Percentiles rank a stretch among this genome's conserved stretches.
phyloP scores from a whole-genome alignment of 306 rosid species.

The Purshia tridentata region DNA sequence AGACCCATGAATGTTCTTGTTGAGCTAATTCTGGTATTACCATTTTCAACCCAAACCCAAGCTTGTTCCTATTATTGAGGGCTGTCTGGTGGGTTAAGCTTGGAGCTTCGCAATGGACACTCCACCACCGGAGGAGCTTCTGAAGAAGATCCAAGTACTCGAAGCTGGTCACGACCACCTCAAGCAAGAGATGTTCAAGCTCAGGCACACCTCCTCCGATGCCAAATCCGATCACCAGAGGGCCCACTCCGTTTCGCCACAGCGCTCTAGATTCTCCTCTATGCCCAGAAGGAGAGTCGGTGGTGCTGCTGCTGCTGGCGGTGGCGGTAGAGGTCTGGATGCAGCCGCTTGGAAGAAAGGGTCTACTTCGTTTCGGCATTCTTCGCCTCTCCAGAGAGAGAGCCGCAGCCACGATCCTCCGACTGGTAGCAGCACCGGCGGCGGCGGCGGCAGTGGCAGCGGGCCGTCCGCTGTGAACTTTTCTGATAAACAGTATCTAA shows the following conservation, averaged over 20 bases:
- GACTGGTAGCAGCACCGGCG: slow-evolving; percentile 14
- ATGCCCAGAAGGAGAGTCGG: slow-evolving; percentile 33
- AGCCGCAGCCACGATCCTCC: slow-evolving; percentile 56
- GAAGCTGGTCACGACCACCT: slow-evolving; percentile 89
- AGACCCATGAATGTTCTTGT: slow-evolving; percentile 22
- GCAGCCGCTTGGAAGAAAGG: slow-evolving; percentile 51
- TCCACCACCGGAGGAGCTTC: slow-evolving; percentile 67
- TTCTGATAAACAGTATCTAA: slow-evolving; percentile 67
- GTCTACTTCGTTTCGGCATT: slow-evolving; percentile 67
- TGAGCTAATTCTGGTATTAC: neutral
- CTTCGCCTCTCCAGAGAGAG: slow-evolving; percentile 90
- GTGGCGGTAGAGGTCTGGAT: slow-evolving; percentile 5
- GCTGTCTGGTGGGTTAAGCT: neutral
- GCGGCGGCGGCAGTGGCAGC: slow-evolving; percentile 12
- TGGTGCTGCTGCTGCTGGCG: slow-evolving; percentile 30
- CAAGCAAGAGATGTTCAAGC: slow-evolving; percentile 78
- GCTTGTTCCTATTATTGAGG: slow-evolving; percentile 21
- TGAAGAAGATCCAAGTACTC: slow-evolving; percentile 80
- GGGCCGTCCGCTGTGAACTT: slow-evolving; percentile 74
- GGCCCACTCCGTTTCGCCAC: slow-evolving; percentile 92
- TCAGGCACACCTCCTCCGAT: slow-evolving; percentile 35
- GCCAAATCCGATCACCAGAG: slow-evolving; percentile 54
- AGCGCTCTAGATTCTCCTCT: slow-evolving; percentile 62
- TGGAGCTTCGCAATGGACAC: slow-evolving; percentile 45
- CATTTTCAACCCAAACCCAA: slow-evolving; percentile 12